Evolutionary conservation across 2,329 filamentous ascomycete species (phyloP).

Genomic region (Xylariaceae sp.): DNA sequence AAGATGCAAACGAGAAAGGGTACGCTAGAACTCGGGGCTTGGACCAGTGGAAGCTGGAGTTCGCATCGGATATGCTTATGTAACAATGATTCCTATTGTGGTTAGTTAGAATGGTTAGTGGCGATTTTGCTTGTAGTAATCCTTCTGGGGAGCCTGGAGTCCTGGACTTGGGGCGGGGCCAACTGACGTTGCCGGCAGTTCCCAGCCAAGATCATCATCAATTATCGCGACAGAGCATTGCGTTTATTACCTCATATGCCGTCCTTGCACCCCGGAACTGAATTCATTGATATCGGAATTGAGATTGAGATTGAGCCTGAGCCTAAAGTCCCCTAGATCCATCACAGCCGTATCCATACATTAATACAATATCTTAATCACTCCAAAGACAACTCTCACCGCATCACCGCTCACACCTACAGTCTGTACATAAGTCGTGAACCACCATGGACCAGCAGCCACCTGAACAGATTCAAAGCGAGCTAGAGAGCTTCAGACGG

Average conservation of each 20-base stretch:
- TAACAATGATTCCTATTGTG: no score
- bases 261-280: background rate
- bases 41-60: no score
- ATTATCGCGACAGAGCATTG: background rate
- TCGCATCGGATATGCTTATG: no score
- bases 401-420: slow-evolving; percentile 1
- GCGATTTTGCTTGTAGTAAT: no score
- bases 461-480: slow-evolving; percentile 48
- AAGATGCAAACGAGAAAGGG: no score
- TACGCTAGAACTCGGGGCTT: no score
- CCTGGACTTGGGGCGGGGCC: no score
- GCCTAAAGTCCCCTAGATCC: background rate
- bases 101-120: no score
- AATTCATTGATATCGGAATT: background rate
- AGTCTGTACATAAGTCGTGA: slow-evolving; percentile 1
- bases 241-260: background rate
- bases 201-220: background rate
- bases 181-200: background rate
- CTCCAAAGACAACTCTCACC: background rate
- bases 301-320: background rate
- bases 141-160: no score
- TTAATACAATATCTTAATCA: background rate
- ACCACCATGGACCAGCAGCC: slow-evolving; percentile 27
- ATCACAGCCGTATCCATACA: background rate
- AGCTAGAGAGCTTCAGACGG: slow-evolving; percentile 80